Evolutionary conservation across 306 rosid species (phyloP), one percentile per base, ranked within the genome.

Genomic region (Glycine latifolia): DNA sequence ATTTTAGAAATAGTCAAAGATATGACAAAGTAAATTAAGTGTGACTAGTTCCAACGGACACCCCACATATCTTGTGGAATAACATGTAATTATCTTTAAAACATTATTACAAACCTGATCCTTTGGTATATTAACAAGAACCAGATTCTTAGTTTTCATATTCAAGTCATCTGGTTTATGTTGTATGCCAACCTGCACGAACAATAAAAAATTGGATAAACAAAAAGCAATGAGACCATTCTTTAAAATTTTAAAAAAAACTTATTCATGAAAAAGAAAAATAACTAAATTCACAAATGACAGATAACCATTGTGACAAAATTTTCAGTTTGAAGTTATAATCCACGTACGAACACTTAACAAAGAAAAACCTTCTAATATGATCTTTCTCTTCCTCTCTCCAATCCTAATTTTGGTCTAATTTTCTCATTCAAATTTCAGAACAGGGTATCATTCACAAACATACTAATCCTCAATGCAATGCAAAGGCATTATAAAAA

Each of bases 141-240:
- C 87, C 73, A 90, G 90, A 84, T 91, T 90, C 61, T 87, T 75
- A 54, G 88, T 70, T 87, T 89, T 95, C 75, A 84, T 83, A 87
- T 85, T 89, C 80, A 89, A 65, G 72, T 91, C 94, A 68, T 56
- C 88, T 15, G 93, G 95, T 76, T 72, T 82, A 62, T 87, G 78
- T 67, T 89, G 90, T 79, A 92, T 85, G 80, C 99, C 99, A 81
- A 88, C 90, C 99, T 95, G 95, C 78, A 81, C 79, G 65, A 87
- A 76, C 43, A 77, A 76, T 61, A 16, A 55, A 84, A 60, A 85
- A 15, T 47, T 66, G 61, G 65, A 75, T 69, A 61, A 79, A 73
- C 26, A n/a, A n/a, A n/a, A n/a, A n/a, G n/a, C n/a, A 71, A 71
- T 47, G 81, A 49, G 15, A 44, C 37, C 12, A 49, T 59, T 20